phyloP scores from a whole-genome alignment of 2,329 filamentous ascomycete genomes.

The Venturiaceae sp. region DNA sequence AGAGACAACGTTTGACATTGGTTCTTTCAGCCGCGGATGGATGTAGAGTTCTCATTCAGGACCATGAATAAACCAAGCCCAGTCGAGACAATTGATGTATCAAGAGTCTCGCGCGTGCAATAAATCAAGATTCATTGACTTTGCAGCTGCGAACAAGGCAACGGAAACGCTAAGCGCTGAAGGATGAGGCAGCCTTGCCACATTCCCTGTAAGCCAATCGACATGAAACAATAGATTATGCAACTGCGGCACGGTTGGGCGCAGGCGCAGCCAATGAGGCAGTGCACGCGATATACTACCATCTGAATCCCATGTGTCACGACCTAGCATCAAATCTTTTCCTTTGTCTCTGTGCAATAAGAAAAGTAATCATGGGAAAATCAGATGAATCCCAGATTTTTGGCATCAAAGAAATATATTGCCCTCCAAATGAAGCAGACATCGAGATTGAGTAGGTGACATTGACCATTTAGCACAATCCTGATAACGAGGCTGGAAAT shows the following conservation, averaged over 20 bases:
- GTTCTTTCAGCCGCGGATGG: conserved; percentile 17
- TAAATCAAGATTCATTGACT: background rate
- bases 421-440: background rate
- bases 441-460: background rate
- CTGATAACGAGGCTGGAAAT: background rate
- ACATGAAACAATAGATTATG: background rate
- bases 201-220: background rate
- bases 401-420: background rate
- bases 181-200: background rate
- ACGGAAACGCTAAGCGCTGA: background rate
- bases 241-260: background rate
- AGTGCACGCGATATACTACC: background rate
- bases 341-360: background rate
- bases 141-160: background rate
- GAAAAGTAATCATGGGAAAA: background rate
- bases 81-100: background rate
- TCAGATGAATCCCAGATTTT: background rate
- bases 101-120: background rate
- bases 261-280: background rate
- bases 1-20: conserved; percentile 15
- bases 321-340: background rate
- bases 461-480: too few species aligned
- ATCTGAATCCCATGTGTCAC: background rate
- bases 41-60: conserved; percentile 12
- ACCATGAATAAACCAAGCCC: background rate